Evolutionary conservation across 148 eudicot species (phyloP).

Genomic region (Vaccinium corymbosum): DNA sequence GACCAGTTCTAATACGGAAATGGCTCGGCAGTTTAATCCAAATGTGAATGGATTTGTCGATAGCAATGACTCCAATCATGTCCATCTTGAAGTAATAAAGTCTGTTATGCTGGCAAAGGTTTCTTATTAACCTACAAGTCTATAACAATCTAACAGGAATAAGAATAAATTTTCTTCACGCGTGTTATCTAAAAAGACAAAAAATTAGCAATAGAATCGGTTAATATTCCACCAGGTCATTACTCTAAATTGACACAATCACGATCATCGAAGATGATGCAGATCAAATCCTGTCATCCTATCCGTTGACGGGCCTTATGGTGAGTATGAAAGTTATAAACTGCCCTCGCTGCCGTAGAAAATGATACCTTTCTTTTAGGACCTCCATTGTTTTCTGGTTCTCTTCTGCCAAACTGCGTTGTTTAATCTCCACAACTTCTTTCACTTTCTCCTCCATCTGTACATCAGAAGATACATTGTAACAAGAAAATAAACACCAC

Average conservation of each 20-base stretch:
- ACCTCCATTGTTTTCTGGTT: constrained; percentile 91
- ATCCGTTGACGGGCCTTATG: background rate
- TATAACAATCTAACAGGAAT: background rate
- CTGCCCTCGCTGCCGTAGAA: constrained; percentile 5
- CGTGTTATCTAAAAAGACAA: background rate
- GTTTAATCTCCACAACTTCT: constrained; percentile 96
- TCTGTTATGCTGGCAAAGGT: background rate
- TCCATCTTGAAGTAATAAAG: background rate
- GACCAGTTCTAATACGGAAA: background rate
- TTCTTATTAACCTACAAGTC: background rate
- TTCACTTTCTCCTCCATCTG: constrained; percentile 99
- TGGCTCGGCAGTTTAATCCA: background rate
- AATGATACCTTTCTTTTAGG: constrained; percentile 75
- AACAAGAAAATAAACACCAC: background rate
- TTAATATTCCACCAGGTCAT: background rate
- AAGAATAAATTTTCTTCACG: background rate
- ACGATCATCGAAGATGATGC: background rate
- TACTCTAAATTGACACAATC: background rate
- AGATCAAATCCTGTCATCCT: background rate
- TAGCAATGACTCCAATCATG: background rate
- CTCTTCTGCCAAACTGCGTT: constrained; percentile 98
- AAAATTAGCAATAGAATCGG: background rate
- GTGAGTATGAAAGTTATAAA: background rate
- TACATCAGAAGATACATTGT: constrained; percentile 1
- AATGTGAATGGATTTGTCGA: constrained; percentile 2